These are phyloP conservation scores for Melaleuca quinquenervia DNA, from an alignment of 345 rosid species.

Conservation along the genomic window DNA sequence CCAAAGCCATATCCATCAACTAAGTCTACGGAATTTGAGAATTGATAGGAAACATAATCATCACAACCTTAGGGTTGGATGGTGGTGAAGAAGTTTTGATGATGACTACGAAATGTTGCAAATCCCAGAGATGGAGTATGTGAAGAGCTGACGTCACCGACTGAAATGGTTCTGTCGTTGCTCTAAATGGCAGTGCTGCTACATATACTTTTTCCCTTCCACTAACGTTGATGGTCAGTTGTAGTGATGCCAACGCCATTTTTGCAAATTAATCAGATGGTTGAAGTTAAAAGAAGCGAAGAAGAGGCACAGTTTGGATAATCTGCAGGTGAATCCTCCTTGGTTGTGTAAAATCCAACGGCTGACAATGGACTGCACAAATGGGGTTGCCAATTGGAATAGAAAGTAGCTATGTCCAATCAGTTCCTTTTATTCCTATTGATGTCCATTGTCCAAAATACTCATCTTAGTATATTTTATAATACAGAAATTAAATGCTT, in stretches of 20 bases:
- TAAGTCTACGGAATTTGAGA: background rate
- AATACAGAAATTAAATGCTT: background rate
- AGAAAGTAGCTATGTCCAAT: background rate
- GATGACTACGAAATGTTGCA: slow-evolving; percentile 59
- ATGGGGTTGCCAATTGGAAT: background rate
- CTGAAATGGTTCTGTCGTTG: slow-evolving; percentile 42
- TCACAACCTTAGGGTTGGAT: slow-evolving; percentile 23
- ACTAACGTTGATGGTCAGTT: background rate
- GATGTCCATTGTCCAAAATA: background rate
- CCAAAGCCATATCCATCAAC: background rate
- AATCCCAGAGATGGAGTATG: slow-evolving; percentile 38
- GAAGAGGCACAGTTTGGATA: background rate
- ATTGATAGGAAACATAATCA: background rate
- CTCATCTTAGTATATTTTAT: background rate
- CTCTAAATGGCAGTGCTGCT: slow-evolving; percentile 44
- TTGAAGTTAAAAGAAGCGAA: background rate
- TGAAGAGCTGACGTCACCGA: slow-evolving; percentile 41
- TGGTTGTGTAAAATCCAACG: background rate
- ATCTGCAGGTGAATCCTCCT: background rate
- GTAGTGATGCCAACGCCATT: slow-evolving; percentile 11
- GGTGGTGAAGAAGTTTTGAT: slow-evolving; percentile 26
- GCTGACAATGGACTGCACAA: background rate
- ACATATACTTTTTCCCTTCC: slow-evolving; percentile 44
- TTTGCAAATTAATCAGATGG: background rate
- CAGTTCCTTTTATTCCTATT: background rate